A percentile compares a stretch with the other conserved stretches of the same genome.
phyloP scores from a whole-genome alignment of 176 grass and related monocot genomes.

The Oryza punctata region DNA sequence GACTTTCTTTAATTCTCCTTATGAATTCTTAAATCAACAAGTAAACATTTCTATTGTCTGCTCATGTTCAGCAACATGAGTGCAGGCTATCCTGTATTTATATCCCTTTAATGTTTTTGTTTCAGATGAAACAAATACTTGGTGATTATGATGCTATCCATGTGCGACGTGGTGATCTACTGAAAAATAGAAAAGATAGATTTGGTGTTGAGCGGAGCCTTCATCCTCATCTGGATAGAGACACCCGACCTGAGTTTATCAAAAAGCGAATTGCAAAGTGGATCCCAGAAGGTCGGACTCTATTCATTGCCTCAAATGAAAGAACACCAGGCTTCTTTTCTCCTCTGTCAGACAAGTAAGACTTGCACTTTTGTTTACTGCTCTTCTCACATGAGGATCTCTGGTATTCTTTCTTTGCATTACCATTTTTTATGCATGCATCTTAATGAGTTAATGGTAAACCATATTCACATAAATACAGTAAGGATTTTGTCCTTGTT shows the following conservation, averaged over 20 bases:
- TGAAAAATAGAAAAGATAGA: constrained; percentile 80
- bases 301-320: constrained; percentile 79
- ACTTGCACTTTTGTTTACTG: constrained; percentile 9
- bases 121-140: constrained; percentile 70
- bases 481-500: background rate
- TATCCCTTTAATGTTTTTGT: constrained; percentile 7
- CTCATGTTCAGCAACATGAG: constrained; percentile 5
- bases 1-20: constrained; percentile 6
- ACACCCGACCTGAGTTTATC: constrained; percentile 79
- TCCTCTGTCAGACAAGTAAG: constrained; percentile 58
- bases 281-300: constrained; percentile 70
- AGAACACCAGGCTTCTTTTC: constrained; percentile 74
- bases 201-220: constrained; percentile 77
- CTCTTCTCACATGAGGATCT: background rate
- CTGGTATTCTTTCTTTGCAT: background rate
- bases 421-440: constrained; percentile 4
- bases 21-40: constrained; percentile 11
- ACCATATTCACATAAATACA: background rate
- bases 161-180: constrained; percentile 72
- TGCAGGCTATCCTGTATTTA: background rate
- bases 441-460: background rate
- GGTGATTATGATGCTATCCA: constrained; percentile 91
- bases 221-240: constrained; percentile 84
- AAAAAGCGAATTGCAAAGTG: constrained; percentile 71
- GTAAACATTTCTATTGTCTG: background rate